These are phyloP conservation scores for Maudiozyma saulgeensis DNA, from an alignment of 805 yeast species.

Conservation along the genomic window DNA sequence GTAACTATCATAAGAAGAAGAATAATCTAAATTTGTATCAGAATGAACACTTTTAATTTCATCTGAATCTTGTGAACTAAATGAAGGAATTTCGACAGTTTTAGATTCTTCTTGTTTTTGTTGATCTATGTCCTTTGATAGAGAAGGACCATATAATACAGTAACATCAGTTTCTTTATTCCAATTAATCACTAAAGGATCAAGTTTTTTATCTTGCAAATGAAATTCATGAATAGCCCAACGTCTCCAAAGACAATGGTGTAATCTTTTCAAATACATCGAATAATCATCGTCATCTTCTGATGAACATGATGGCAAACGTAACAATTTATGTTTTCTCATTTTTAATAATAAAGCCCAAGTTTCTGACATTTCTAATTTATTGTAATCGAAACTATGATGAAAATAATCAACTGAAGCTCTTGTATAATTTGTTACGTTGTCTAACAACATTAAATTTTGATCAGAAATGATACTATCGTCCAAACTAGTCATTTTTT, in stretches of 20 bases:
- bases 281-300: slow-evolving; percentile 25
- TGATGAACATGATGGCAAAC: slow-evolving; percentile 29
- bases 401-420: slow-evolving; percentile 27
- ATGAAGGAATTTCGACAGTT: neutral
- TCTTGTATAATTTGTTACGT: slow-evolving; percentile 24
- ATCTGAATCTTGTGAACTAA: neutral
- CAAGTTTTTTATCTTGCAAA: slow-evolving; percentile 47
- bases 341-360: slow-evolving; percentile 15
- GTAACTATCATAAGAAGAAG: neutral
- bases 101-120: neutral
- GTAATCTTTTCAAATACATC: slow-evolving; percentile 41
- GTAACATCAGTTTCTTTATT: slow-evolving; percentile 89
- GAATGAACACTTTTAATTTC: neutral
- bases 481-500: slow-evolving; percentile 22
- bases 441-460: slow-evolving; percentile 25
- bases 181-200: slow-evolving; percentile 88
- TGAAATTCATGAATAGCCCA: slow-evolving; percentile 77
- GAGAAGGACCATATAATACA: slow-evolving; percentile 84
- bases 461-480: slow-evolving; percentile 24
- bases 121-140: slow-evolving; percentile 6
- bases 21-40: neutral
- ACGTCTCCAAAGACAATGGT: slow-evolving; percentile 88
- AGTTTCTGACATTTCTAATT: slow-evolving; percentile 11
- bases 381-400: slow-evolving; percentile 10
- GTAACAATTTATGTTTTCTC: slow-evolving; percentile 19